Evolutionary conservation across 2,329 filamentous ascomycete species (phyloP), one percentile per base, ranked within the genome.

Genomic region (Juglanconis oblonga): DNA sequence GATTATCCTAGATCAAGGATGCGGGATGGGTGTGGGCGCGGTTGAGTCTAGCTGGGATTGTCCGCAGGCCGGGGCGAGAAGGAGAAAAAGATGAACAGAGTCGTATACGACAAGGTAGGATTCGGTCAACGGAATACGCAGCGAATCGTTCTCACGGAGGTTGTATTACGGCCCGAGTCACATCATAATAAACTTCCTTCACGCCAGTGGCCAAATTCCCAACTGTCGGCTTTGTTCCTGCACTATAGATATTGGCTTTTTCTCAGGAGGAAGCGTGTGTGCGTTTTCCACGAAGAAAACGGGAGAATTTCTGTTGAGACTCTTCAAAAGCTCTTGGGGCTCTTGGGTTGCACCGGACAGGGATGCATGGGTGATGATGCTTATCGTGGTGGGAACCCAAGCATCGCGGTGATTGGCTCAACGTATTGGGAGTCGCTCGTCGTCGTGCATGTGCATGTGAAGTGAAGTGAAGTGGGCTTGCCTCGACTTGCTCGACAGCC

Each of bases 191-290:
- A 17, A 4, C 8, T 38, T 33, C 36, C 13, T 38, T 33, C 36
- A 47, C 57, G 36, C 57, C 57, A 56, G 57, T 56, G 57, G 52
- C 57, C 52, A 59, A 47, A 44, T 51, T n/a, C 52, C 50, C 57
- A 59, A 59, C 52, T 52, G 35, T 45, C 35, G 38, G 10, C 10
- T 17, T 7, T 17, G 35, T n/a, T 45, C 7, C 35, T 11, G 35
- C 35, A 38, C 35, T 45, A 17, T 17, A 7, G n/a, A 45, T 24
- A 40, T 40, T 40, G 36, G 13, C 36, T 40, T 40, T 40, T 40
- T 8, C 36, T 13, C 36, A 40, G 36, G 36, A 13, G 36, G 36
- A 13, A 8, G 13, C 36, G 36, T 8, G 36, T 9, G 36, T 40
- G 36, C 13, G 4, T 17, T 45, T 17, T 6, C 42, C 13, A 7